Base-by-base conservation (phyloP, 495 filamentous ascomycete genomes). In the Gamarada debralockiae region DNA sequence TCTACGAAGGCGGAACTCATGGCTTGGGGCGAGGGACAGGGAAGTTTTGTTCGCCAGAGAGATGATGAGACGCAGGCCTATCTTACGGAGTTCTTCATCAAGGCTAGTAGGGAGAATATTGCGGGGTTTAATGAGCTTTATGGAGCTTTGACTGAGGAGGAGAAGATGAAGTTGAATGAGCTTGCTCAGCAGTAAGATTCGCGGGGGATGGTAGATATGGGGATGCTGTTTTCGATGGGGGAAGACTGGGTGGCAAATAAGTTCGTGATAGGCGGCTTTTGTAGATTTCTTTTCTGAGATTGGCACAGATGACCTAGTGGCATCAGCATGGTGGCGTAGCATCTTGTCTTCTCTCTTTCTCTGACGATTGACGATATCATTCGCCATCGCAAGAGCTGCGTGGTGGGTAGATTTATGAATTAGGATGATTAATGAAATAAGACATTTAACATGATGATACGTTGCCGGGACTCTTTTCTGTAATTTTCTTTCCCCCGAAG, bases 41-140 rank as follows among this genome's bases (percentile, higher is more conserved):
- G 80, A 45, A 73, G 74, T 50, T 72, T 77, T 25, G 76, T 77
- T 54, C 82, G 87, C 33, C 79, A 85, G 60, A 75, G 82, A n/a
- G 92, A 98, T 61, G 92, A 97, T 63, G 90, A 96, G 66, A 97
- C 92, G 12, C 88, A 96, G 67, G 80, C 74, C 7, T 95, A 87
- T 62, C 73, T 98, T 29, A 70, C 76, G 1, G 80, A 87, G 8
- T 98, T 96, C 67, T 97, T 98, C 74, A 76, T 84, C 12, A 70
- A 79, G 36, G 80, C 84, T 9, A 82, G 81, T 3, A 65, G 67
- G 18, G 74, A 80, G 52, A 83, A 86, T 38, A 78, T 89, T 56
- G 79, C 83, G 3, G 83, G 75, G 15, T 96, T 96, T 68, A 79
- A 81, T 59, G 81, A 85, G 29, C 74, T 92, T 58, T 96, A 84